Conservation (phyloP, 768 basidiomycete genomes). For the Megacollybia marginata region DNA sequence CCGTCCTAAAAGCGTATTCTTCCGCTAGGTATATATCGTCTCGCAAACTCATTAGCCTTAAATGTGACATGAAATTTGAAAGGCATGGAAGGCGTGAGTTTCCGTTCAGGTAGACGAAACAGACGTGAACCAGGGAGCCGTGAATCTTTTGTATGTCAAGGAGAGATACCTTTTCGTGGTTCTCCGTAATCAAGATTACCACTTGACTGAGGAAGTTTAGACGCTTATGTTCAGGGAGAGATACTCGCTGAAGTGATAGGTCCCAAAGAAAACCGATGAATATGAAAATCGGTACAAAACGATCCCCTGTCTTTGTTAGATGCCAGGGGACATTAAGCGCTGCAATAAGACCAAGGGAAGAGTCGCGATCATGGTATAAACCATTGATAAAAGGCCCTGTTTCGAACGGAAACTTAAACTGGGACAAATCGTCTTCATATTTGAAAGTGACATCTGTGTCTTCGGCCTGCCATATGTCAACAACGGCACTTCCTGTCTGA, state of each 20-base stretch:
- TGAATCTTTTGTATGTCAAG: neutral
- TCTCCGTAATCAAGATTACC: conserved; percentile 7
- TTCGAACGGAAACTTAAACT: conserved; percentile 12
- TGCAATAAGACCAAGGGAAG: conserved; percentile 8
- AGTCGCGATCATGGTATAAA: conserved; percentile 8
- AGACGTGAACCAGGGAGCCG: neutral
- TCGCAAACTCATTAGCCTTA: neutral
- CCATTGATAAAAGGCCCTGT: neutral
- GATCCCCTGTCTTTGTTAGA: conserved; percentile 14
- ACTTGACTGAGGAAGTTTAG: conserved; percentile 18
- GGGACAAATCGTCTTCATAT: conserved; percentile 15
- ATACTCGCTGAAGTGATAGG: conserved; percentile 15
- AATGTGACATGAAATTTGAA: neutral
- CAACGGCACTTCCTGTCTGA: too few relatives aligned
- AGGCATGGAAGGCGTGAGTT: neutral
- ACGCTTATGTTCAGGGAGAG: conserved; percentile 21
- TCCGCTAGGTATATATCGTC: neutral
- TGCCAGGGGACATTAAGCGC: conserved; percentile 21
- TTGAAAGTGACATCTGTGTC: conserved; percentile 8
- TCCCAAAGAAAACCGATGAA: too few relatives aligned
- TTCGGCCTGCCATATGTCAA: conserved; percentile 21
- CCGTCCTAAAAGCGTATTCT: too few relatives aligned
- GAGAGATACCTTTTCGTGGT: neutral
- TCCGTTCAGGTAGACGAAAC: neutral
- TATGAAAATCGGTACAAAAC: conserved; percentile 12